Evolutionary conservation across 2,329 filamentous ascomycete species (phyloP), one percentile per base, ranked within the genome.

Genomic region (Ciborinia camelliae): DNA sequence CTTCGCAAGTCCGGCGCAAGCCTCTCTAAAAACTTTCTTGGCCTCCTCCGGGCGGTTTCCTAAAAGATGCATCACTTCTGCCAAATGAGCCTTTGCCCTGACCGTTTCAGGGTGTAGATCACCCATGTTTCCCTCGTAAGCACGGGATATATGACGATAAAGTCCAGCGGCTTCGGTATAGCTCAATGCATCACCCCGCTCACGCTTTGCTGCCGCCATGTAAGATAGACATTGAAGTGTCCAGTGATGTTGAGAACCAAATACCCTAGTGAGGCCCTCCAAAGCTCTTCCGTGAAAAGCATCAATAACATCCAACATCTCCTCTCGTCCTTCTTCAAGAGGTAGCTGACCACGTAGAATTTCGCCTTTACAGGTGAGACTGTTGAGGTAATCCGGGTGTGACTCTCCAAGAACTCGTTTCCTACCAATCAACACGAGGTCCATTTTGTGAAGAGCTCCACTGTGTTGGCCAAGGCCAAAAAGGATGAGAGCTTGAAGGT

Each of bases 331-430:
- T 14, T 70, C 54, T 26, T 62, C 52, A 28, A 55, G 52, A 14
- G 68, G 68, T 1, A 71, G 69, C 41, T 71, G 70, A 1, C 54
- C 62, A 7, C 71, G 67, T 65, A 72, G 58, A 18, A 73, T 72
- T 37, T 71, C 70, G n/a, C 67, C 71, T 65, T 70, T 71, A 65
- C 68, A 71, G 5, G 70, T 73, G 65, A 71, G 67, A 53, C 65
- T 68, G 3, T 69, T 48, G 10, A 69, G 68, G 3, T 68, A 63
- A 26, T 73, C 70, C 3, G 71, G 69, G 23, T 73, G 70, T 23
- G 65, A 62, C 39, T 66, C 66, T 15, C 71, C 70, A 4, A 73
- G 65, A 12, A 71, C 41, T 15, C 55, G 54, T 54, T 66, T 68
- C 30, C 68, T 59, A 43, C 62, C 69, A 18, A 51, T 65, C 3